These are phyloP conservation scores for Nemophila menziesii DNA, from an alignment of 257 asterid genomes.

Conservation along the genomic window DNA sequence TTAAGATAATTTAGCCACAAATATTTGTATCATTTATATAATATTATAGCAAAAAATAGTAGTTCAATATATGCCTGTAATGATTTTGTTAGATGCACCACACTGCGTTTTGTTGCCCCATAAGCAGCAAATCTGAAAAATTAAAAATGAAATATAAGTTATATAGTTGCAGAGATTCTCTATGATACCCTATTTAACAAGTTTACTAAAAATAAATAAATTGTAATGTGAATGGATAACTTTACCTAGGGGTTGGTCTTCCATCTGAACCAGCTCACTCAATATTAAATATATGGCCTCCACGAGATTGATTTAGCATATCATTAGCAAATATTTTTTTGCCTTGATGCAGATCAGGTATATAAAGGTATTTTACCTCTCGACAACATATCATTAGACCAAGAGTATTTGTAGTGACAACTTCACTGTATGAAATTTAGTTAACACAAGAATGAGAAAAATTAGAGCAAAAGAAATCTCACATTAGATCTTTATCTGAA, in stretches of 20 bases:
- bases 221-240: slow-evolving; percentile 1
- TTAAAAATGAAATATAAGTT: slow-evolving; percentile 6
- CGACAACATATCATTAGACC: slow-evolving; percentile 97
- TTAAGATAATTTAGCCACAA: no score
- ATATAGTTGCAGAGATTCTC: no score
- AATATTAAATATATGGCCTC: slow-evolving; percentile 88
- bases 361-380: slow-evolving; percentile 49
- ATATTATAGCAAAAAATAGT: slow-evolving; percentile 1
- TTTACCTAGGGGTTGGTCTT: slow-evolving; percentile 92
- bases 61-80: slow-evolving; percentile 50
- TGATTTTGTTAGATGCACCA: slow-evolving; percentile 93
- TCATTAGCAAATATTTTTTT: slow-evolving; percentile 21
- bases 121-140: slow-evolving; percentile 85
- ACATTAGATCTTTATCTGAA: slow-evolving; percentile 89
- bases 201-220: no score
- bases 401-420: slow-evolving; percentile 81
- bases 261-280: slow-evolving; percentile 99
- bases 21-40: no score
- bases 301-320: slow-evolving; percentile 75
- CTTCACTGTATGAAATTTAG: slow-evolving; percentile 54
- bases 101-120: slow-evolving; percentile 97
- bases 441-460: slow-evolving; percentile 6
- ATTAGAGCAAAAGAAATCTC: slow-evolving; percentile 12
- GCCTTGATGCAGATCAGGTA: slow-evolving; percentile 7
- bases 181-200: no score